These are phyloP conservation scores for Galeopsis tetrahit DNA, from an alignment of 257 asterid species.

Conservation along the genomic window DNA sequence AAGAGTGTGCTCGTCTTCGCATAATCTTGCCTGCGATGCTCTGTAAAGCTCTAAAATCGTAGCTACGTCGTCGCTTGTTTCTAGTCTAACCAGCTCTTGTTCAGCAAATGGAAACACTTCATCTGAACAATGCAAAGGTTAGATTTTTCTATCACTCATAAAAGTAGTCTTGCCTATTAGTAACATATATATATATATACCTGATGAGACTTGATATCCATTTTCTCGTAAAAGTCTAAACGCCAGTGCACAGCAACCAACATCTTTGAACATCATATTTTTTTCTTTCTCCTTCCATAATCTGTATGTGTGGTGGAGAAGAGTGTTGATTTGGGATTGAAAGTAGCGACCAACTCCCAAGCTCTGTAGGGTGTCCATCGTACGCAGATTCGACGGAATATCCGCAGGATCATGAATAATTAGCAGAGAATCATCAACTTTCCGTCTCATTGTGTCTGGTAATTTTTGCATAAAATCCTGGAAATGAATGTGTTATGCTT, in stretches of 20 bases:
- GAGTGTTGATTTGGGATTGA: conserved; percentile 22
- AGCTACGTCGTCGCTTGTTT: conserved; percentile 10
- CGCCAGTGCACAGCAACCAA: conserved; percentile 42
- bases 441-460: background rate
- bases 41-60: conserved; percentile 49
- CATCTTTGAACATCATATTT: conserved; percentile 30
- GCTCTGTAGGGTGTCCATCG: conserved; percentile 35
- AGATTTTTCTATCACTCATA: no score
- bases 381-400: conserved; percentile 20
- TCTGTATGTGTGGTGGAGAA: conserved; percentile 38
- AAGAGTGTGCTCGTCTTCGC: conserved; percentile 41
- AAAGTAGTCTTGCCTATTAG: background rate
- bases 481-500: background rate
- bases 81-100: conserved; percentile 24
- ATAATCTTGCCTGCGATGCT: conserved; percentile 47
- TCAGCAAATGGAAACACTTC: conserved; percentile 41
- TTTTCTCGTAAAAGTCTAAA: conserved; percentile 47
- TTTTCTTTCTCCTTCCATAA: conserved; percentile 40
- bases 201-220: conserved; percentile 45
- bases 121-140: conserved; percentile 35
- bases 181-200: background rate
- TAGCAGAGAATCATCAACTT: background rate
- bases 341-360: conserved; percentile 42
- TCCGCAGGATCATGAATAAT: conserved; percentile 24
- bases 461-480: background rate